Conservation (phyloP, 1,284 basidiomycete genomes). For the Tremellales sp. region DNA sequence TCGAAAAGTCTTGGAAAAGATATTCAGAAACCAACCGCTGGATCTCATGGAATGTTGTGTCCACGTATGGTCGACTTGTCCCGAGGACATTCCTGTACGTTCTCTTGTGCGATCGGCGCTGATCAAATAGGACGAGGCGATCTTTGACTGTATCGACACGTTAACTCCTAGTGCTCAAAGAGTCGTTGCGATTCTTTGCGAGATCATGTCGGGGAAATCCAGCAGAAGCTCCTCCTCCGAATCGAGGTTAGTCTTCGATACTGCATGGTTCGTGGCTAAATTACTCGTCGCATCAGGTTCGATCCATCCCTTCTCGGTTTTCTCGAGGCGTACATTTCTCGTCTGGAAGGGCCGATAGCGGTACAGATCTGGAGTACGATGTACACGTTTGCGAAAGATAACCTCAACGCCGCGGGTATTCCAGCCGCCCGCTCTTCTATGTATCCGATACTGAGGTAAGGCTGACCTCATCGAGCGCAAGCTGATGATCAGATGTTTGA, state of each 20-base stretch:
- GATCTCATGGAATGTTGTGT: constrained; percentile 66
- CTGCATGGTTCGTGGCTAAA: constrained; percentile 55
- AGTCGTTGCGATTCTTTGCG: constrained; percentile 84
- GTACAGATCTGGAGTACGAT: constrained; percentile 86
- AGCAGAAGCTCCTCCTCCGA: constrained; percentile 9
- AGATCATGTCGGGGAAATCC: constrained; percentile 50
- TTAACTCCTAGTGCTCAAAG: constrained; percentile 82
- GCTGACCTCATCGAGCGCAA: neutral
- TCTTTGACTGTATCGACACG: constrained; percentile 79
- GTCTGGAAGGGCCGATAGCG: constrained; percentile 81
- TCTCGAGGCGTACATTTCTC: constrained; percentile 78
- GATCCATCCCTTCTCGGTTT: constrained; percentile 54
- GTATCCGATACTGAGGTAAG: constrained; percentile 57
- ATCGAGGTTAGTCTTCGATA: constrained; percentile 10
- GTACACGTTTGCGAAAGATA: constrained; percentile 75
- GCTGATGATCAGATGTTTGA: constrained; percentile 61
- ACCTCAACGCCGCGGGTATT: no score
- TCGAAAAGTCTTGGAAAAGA: constrained; percentile 73
- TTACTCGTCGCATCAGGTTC: constrained; percentile 56
- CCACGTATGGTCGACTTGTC: constrained; percentile 33
- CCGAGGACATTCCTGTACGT: constrained; percentile 29
- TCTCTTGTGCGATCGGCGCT: constrained; percentile 2
- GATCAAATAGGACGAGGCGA: constrained; percentile 46
- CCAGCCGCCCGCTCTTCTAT: no score
- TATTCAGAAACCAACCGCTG: constrained; percentile 73